Base-by-base conservation (phyloP, 2,329 filamentous ascomycete genomes). In the Cryphonectria parasitica region DNA sequence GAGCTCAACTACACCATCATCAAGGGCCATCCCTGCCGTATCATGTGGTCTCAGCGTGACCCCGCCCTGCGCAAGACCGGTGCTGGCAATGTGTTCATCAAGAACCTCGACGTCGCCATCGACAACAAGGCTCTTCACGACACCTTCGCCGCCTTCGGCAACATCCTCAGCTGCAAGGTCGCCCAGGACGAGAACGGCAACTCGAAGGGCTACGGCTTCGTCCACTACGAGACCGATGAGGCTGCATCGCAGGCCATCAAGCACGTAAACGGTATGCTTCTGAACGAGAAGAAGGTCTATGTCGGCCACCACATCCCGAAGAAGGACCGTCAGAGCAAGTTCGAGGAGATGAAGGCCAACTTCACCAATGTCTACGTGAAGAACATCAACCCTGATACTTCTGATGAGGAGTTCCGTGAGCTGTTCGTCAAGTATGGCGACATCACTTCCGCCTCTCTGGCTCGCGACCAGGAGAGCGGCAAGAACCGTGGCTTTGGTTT, bases 341-440 rank as follows among this genome's bases (percentile, higher is more conserved):
- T 98, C 78, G 96, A 99, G 87, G 96, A 99, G 89, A 99, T 99
- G 95, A 99, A 99, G 91, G 96, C 96, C 83, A 99, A 99, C 89
- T 99, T 97, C 89, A 99, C 96, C 87, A 99, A 99, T 83, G 91
- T 99, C 83, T 99, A 99, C 86, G 93, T 99, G 86, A 99, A 99
- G 91, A 99, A 99, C 87, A 92, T 99, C 77, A 89, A 91, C 78
- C 79, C 85, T 49, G 95, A 98, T 64, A 93, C 91, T 74, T 92
- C 90, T 71, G 96, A 99, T 73, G 95, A 98, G 11, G 92, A 98
- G 81, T 98, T 99, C 90, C 94, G 94, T 77, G 88, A 91, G 73
- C 87, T 98, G 66, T 98, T 99, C 78, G 93, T 96, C 87, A 91
- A 91, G 83, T 97, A 90, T 79, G 96, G 96, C 76, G 92, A 97